phyloP scores from a whole-genome alignment of 495 filamentous ascomycete species.

The Ramalina intermedia region DNA sequence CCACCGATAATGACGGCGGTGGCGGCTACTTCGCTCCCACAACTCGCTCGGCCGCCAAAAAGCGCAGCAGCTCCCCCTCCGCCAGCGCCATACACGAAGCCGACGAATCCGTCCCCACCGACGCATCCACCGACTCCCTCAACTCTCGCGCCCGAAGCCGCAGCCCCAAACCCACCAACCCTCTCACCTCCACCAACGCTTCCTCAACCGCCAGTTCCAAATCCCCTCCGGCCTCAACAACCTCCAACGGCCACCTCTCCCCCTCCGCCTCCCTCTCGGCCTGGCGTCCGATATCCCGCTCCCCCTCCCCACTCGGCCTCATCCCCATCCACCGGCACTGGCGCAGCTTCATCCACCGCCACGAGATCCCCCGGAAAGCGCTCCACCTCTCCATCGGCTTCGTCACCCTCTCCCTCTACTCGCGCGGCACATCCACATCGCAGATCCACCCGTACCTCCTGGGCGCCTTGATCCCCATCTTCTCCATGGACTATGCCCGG shows the following conservation, averaged over 20 bases:
- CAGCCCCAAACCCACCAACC: slow-evolving; percentile 22
- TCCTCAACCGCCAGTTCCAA: slow-evolving; percentile 18
- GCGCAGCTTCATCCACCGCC: slow-evolving; percentile 35
- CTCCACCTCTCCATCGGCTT: slow-evolving; percentile 89
- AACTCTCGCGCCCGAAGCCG: slow-evolving; percentile 26
- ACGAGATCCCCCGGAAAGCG: slow-evolving; percentile 33
- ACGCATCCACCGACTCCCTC: slow-evolving; percentile 26
- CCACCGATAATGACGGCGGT: slow-evolving; percentile 36
- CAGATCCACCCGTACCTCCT: slow-evolving; percentile 75
- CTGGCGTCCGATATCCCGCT: slow-evolving; percentile 73
- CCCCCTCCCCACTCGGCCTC: slow-evolving; percentile 79
- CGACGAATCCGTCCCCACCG: slow-evolving; percentile 18
- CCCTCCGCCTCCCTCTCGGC: slow-evolving; percentile 42
- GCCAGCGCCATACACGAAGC: slow-evolving; percentile 29
- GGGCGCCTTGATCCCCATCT: slow-evolving; percentile 73
- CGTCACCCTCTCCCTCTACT: slow-evolving; percentile 71
- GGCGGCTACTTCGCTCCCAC: slow-evolving; percentile 44
- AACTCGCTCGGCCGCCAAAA: slow-evolving; percentile 45
- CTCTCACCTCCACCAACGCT: slow-evolving; percentile 21
- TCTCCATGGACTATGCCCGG: slow-evolving; percentile 64
- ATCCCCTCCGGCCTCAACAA: slow-evolving; percentile 20
- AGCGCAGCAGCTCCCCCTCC: slow-evolving; percentile 24
- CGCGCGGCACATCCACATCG: slow-evolving; percentile 52
- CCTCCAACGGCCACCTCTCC: slow-evolving; percentile 57
- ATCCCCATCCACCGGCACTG: slow-evolving; percentile 74